Evolutionary conservation across 2,329 filamentous ascomycete genomes (phyloP), one percentile per base, ranked within the genome.

Genomic region (Ramularia collo-cygni): DNA sequence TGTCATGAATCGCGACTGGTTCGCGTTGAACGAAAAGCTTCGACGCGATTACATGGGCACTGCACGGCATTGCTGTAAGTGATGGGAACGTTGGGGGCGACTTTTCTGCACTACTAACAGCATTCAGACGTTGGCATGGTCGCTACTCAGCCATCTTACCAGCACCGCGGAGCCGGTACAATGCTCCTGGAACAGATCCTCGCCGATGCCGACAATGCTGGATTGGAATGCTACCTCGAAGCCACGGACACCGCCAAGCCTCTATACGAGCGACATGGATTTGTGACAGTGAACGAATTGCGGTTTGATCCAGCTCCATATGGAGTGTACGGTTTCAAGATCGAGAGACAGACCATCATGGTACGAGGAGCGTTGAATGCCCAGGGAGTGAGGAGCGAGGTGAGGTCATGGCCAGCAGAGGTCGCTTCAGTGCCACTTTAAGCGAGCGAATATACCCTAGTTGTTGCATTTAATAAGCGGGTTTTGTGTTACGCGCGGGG

Each of bases 211-310:
- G 67, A 70, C 48, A 43, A 53, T n/a, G 54, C 59, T 8, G 61
- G 61, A 0, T 38, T 68, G 24, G 54, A 59, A 13, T 57, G 55
- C 13, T 71, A 70, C 54, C 46, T 70, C 19, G 66, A 68, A 53
- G 60, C 64, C 8, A 66, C 61, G 2, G 51, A 57, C 31, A 51
- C 53, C 10, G 60, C 59, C 26, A 54, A 49, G 28, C 49, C 49
- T 1, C 41, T 61, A 19, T 63, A 63, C 46, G 53, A 56, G 27
- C 54, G 55, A 37, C 57, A 56, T 37, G 58, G 57, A 12, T 63
- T 60, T 38, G 47, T 51, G 26, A 49, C 45, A 1, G 51, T 57
- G 13, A 54, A 55, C 37, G 54, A 54, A 28, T 28, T 60, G 24
- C 36, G 50, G n/a, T 60, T 60, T 39, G 52, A 60, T 37, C 53